Conservation (phyloP, 306 rosid genomes). For the Ormosia semicastrata region DNA sequence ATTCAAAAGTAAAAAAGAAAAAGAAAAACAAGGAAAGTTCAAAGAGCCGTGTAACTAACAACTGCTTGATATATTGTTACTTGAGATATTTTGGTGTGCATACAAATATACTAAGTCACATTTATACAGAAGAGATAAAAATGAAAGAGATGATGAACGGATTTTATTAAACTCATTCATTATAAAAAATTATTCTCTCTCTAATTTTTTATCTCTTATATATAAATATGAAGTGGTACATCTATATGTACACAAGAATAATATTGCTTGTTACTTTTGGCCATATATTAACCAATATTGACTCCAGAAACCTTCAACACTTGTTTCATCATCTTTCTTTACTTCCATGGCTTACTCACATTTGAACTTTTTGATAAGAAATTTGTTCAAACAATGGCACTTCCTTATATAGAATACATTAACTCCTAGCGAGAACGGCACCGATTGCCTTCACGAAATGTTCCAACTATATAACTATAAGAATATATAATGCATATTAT, state of each 20-base stretch:
- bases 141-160: no score
- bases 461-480: background rate
- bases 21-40: background rate
- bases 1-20: background rate
- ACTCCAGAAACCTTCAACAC: background rate
- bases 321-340: background rate
- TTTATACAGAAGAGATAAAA: no score
- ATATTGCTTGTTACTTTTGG: background rate
- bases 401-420: conserved; percentile 6
- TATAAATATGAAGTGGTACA: no score
- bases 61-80: background rate
- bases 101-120: no score
- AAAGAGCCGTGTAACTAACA: background rate
- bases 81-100: no score
- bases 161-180: no score
- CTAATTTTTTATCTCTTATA: no score
- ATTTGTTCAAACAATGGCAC: background rate
- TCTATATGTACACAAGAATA: no score
- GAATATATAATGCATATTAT: background rate
- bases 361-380: background rate
- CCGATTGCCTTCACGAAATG: conserved; percentile 15
- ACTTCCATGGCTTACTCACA: background rate
- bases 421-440: background rate
- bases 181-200: no score
- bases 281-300: background rate